These are phyloP conservation scores for Aphanomyces euteiches DNA, from an alignment of 352 stramenopile genomes.

Conservation along the genomic window DNA sequence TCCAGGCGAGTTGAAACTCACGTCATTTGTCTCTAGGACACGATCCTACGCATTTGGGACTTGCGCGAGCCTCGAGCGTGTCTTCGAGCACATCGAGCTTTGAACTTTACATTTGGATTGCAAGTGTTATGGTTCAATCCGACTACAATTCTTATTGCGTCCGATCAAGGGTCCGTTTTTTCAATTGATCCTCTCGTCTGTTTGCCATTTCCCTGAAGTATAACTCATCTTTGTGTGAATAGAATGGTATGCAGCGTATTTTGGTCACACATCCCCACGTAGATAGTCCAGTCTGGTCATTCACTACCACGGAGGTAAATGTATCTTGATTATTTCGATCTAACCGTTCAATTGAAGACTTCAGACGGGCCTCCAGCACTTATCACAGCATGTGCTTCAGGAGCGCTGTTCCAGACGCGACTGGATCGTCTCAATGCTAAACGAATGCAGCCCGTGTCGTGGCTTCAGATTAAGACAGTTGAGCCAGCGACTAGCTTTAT, in stretches of 20 bases:
- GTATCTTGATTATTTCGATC: neutral
- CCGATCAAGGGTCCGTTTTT: slow-evolving; percentile 76
- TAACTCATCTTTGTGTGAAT: slow-evolving; percentile 5
- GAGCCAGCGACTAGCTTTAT: neutral
- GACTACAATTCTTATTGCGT: slow-evolving; percentile 67
- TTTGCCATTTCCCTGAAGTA: neutral
- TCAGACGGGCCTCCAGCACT: slow-evolving; percentile 49
- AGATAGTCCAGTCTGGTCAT: slow-evolving; percentile 74
- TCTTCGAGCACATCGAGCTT: slow-evolving; percentile 73
- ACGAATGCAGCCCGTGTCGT: neutral
- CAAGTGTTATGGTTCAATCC: slow-evolving; percentile 74
- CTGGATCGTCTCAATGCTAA: slow-evolving; percentile 12
- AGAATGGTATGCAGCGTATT: slow-evolving; percentile 78
- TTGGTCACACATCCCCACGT: slow-evolving; percentile 79
- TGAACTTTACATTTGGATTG: slow-evolving; percentile 68
- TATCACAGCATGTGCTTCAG: slow-evolving; percentile 64
- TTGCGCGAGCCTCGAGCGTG: slow-evolving; percentile 72
- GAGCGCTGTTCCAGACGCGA: slow-evolving; percentile 39
- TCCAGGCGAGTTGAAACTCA: slow-evolving; percentile 5
- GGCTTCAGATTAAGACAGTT: neutral
- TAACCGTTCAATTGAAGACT: slow-evolving; percentile 36
- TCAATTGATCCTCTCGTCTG: slow-evolving; percentile 73
- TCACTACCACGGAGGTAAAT: neutral
- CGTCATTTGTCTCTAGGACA: slow-evolving; percentile 47
- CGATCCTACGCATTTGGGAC: slow-evolving; percentile 81